Base-by-base conservation (phyloP, 495 filamentous ascomycete genomes). In the Annulohypoxylon moriforme region DNA sequence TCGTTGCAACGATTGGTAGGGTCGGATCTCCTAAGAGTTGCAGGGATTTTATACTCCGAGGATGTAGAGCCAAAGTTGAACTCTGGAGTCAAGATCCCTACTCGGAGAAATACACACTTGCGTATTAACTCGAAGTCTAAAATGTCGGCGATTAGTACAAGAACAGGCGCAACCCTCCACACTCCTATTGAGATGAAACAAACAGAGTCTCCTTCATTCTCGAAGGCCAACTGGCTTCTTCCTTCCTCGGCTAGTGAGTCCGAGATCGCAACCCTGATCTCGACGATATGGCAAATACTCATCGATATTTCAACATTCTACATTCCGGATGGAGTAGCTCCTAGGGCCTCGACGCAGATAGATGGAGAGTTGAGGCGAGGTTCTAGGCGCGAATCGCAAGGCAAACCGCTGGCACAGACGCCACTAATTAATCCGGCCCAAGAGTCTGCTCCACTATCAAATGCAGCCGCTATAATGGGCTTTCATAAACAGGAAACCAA, bases 1-100 rank as follows among this genome's bases (percentile, higher is more conserved):
- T 80, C 84, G 0, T 63, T 85, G 10, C 82, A 83, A 34, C 67
- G 76, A 25, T 73, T 85, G 24, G 76, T 85, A 27, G 84, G 84
- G 42, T 69, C 52, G 0, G 81, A 82, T 50, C 49, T 81, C 33
- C 69, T 85, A 49, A 81, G 78, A 58, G 76, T 85, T n/a, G 83
- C 77, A 3, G 79, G 80, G 2, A 80, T 85, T 40, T 36, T 84
- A 11, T 72, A 82, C 36, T 62, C 78, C 8, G 77, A 79, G 14
- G 68, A 70, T 29, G 47, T 56, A 1, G 59, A 75, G 0, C 59
- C 72, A 14, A 69, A 58, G 47, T 52, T 64, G 20, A 65, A 61
- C 34, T 22, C 60, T 3, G 46, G 57, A 4, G 40, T 55, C 34
- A 64, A 64, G 18, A 56, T 53, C 16, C 64, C 53, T 18, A 10